Conservation (phyloP, 768 basidiomycete species). For the Mycena galericulata region DNA sequence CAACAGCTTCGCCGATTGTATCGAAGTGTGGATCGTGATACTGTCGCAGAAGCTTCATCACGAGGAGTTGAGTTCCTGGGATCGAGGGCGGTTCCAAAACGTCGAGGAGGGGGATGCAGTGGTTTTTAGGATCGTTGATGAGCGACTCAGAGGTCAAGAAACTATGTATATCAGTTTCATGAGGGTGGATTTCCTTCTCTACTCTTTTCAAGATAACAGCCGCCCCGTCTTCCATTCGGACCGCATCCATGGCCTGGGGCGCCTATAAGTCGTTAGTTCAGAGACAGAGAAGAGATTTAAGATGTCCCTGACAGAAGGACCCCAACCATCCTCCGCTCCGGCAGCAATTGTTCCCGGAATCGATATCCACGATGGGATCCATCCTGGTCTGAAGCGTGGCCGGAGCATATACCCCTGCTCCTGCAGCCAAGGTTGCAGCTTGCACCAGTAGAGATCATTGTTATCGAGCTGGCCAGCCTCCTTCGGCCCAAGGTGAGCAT, state of each 20-base stretch:
- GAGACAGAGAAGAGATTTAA: not conserved
- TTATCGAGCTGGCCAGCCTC: not conserved
- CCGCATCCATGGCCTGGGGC: not conserved
- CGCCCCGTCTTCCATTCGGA: not conserved
- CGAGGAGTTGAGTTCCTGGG: constrained; percentile 33
- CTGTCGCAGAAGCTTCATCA: constrained; percentile 43
- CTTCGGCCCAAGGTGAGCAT: too few relatives aligned
- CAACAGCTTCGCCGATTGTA: constrained; percentile 46
- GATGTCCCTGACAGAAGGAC: not conserved
- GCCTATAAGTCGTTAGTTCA: not conserved
- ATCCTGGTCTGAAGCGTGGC: constrained; percentile 39
- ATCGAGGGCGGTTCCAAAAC: constrained; percentile 36
- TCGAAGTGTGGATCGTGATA: constrained; percentile 38
- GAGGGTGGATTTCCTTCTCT: constrained; percentile 16
- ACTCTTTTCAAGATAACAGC: not conserved
- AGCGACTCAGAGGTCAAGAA: constrained; percentile 34
- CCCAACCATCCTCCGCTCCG: constrained; percentile 18
- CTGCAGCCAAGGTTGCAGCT: constrained; percentile 36
- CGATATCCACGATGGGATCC: constrained; percentile 41
- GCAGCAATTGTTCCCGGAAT: constrained; percentile 2
- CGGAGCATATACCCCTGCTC: constrained; percentile 41
- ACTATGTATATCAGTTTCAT: constrained; percentile 46
- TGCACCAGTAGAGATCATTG: constrained; percentile 35
- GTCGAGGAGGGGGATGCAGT: constrained; percentile 48
- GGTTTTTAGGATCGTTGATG: constrained; percentile 43